Base-by-base conservation (phyloP, 2,329 filamentous ascomycete genomes). In the Thelonectria discophora region DNA sequence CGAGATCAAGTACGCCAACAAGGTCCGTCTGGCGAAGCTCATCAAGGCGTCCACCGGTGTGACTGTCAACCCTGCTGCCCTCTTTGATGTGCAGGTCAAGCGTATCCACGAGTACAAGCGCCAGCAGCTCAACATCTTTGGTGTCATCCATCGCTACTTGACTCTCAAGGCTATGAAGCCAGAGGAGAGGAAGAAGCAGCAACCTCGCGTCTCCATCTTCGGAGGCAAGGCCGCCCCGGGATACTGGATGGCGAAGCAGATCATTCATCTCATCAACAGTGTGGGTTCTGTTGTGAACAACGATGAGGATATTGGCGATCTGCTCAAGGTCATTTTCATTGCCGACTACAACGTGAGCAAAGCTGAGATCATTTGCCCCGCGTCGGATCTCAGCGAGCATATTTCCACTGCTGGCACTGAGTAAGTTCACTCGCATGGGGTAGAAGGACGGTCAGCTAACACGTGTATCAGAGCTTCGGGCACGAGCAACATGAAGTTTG, bases 211-310 rank as follows among this genome's bases (percentile, higher is more conserved):
- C 10, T 95, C 91, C 59, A 96, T 99, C 77, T 98, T 99, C 75
- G 95, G 95, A 74, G 95, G 95, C 72, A 99, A 99, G 81, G 95
- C 95, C 24, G 95, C 95, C 2, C 95, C 95, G 0, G 95, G 95
- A 15, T 99, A 99, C 83, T 99, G 95, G 95, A 99, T 98, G 95
- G 95, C 95, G 39, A 99, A 99, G 86, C 96, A 95, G 42, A 93
- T 97, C 69, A 99, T 99, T 71, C 94, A 98, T 75, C 86, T 99
- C 59, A 89, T 99, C 82, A 98, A 97, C 81, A 90, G 89, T 64
- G 95, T 98, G 24, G 93, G 93, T 4, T 81, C 88, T 15, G 91
- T 98, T 3, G 90, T 99, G 69, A 99, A 99, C 82, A 91, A 92
- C 42, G 95, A 99, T 73, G 83, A 88, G 45, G 95, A 98, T 34